phyloP scores from a whole-genome alignment of 345 rosid species.

The Syzygium grande region DNA sequence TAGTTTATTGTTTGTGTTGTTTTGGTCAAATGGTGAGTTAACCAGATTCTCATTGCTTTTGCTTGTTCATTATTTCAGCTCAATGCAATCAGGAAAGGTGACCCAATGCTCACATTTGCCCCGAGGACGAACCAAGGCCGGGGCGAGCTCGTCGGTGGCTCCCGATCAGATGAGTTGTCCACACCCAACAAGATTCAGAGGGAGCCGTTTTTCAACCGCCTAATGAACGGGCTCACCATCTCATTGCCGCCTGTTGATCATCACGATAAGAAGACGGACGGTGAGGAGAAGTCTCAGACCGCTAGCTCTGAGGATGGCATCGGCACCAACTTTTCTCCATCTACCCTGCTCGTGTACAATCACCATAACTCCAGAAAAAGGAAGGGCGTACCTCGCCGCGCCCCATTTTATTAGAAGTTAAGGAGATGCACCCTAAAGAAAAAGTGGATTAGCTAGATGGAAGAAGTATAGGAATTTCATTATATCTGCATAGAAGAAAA shows the following conservation, averaged over 20 bases:
- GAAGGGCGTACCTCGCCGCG: constrained; percentile 82
- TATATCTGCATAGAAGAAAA: too few species aligned
- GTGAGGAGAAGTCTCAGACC: neutral
- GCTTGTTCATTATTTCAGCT: constrained; percentile 9
- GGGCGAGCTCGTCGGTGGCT: constrained; percentile 7
- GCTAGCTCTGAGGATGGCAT: constrained; percentile 43
- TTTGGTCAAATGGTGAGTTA: neutral
- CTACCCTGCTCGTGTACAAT: constrained; percentile 50
- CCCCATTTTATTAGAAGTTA: constrained; percentile 29
- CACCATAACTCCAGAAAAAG: constrained; percentile 64
- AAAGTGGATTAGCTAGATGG: neutral
- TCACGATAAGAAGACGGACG: neutral
- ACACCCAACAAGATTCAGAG: constrained; percentile 24
- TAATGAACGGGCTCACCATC: constrained; percentile 16
- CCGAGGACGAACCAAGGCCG: constrained; percentile 4
- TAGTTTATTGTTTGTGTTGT: neutral
- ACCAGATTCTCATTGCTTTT: neutral
- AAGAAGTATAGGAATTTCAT: neutral
- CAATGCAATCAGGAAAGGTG: constrained; percentile 23
- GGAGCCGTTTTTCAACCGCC: constrained; percentile 18
- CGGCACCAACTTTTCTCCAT: constrained; percentile 37
- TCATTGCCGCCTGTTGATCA: neutral
- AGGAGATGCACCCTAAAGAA: neutral
- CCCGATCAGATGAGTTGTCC: constrained; percentile 20
- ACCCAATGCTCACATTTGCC: constrained; percentile 18